phyloP scores from a whole-genome alignment of 73 alveolate genomes.

The Tetrahymena elliotti region DNA sequence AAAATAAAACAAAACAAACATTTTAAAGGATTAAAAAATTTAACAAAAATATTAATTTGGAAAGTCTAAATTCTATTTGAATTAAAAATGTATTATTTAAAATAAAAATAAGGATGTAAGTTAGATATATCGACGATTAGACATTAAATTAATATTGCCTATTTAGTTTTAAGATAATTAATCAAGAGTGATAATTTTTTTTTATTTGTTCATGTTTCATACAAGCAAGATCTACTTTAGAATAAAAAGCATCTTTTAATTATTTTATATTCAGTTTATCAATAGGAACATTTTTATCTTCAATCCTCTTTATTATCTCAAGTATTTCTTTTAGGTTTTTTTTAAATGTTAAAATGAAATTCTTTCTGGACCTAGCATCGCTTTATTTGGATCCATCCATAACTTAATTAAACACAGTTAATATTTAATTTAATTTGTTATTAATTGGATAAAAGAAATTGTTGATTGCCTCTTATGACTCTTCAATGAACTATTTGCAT shows the following conservation, averaged over 20 bases:
- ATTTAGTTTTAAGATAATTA: too few species aligned
- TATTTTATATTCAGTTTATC: background rate
- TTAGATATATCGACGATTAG: too few species aligned
- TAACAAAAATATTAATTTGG: too few species aligned
- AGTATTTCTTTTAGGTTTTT: background rate
- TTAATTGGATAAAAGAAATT: background rate
- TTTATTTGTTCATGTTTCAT: background rate
- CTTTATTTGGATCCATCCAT: background rate
- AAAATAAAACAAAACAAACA: too few species aligned
- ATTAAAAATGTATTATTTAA: too few species aligned
- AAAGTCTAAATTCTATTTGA: too few species aligned
- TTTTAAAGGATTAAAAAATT: too few species aligned
- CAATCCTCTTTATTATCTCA: background rate
- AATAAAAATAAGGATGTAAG: too few species aligned
- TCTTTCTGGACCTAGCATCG: background rate
- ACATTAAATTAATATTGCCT: too few species aligned
- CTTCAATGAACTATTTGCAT: background rate
- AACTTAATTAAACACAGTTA: background rate
- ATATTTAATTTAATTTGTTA: background rate
- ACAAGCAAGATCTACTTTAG: background rate
- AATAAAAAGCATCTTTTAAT: background rate
- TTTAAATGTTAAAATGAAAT: background rate
- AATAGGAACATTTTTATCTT: background rate
- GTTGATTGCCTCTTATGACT: background rate
- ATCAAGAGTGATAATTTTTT: background rate